Conservation (phyloP, 768 basidiomycete species). For the Termitomyces titanicus region DNA sequence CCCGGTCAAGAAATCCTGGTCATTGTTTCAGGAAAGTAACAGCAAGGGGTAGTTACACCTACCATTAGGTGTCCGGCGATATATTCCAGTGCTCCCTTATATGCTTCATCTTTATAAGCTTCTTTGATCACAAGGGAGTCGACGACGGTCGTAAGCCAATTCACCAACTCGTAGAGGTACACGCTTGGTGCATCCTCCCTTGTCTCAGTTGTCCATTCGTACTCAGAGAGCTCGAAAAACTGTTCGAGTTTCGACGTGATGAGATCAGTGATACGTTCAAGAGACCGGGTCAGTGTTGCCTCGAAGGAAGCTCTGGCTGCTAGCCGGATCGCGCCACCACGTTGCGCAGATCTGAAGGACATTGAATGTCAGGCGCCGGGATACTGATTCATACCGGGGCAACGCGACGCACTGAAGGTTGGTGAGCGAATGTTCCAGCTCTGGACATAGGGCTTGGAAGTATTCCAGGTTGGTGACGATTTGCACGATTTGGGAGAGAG, state of each 20-base stretch:
- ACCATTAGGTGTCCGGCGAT: conserved; percentile 90
- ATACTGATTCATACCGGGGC: not conserved
- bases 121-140: conserved; percentile 86
- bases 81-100: conserved; percentile 82
- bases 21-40: not conserved
- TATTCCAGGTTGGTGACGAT: conserved; percentile 92
- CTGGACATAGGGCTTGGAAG: conserved; percentile 79
- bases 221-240: conserved; percentile 93
- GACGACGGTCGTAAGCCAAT: conserved; percentile 95
- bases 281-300: conserved; percentile 62
- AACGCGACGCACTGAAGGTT: conserved; percentile 59
- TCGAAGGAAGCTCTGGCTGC: conserved; percentile 63
- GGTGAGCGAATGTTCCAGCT: conserved; percentile 82
- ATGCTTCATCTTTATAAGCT: conserved; percentile 84
- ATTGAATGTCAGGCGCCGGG: not conserved
- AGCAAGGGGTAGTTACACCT: conserved; percentile 18
- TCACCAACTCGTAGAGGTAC: conserved; percentile 93
- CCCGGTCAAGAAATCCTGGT: conserved; percentile 74
- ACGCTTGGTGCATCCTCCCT: conserved; percentile 81
- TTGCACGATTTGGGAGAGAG: conserved; percentile 88
- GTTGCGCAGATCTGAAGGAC: conserved; percentile 64
- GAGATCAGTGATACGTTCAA: conserved; percentile 71
- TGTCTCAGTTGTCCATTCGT: conserved; percentile 81
- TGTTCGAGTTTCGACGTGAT: conserved; percentile 92
- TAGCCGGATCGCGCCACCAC: conserved; percentile 78